Percentiles rank a stretch among this genome's conserved stretches.
Conservation (phyloP, 352 stramenopile species). For the Phytophthora syringae region DNA sequence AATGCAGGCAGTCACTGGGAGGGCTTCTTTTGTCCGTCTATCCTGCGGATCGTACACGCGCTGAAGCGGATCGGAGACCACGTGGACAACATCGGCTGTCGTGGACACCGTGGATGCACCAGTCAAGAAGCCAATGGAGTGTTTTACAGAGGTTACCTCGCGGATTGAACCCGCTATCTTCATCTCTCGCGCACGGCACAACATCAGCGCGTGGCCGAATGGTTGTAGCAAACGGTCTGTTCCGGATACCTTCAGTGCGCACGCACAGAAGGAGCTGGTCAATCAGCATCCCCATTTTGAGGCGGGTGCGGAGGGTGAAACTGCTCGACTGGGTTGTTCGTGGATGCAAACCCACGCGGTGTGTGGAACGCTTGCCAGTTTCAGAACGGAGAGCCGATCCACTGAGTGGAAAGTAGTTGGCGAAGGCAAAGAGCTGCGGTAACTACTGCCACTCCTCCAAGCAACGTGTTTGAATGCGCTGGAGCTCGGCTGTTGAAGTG, state of each 20-base stretch:
- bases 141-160: not conserved
- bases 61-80: not conserved
- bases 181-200: constrained; percentile 7
- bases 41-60: not conserved
- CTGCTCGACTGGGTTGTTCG: constrained; percentile 9
- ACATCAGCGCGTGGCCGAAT: not conserved
- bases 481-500: not conserved
- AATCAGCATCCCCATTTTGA: constrained; percentile 7
- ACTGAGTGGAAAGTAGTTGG: not conserved
- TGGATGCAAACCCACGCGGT: not conserved
- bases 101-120: too few species aligned
- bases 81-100: not conserved
- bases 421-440: not conserved
- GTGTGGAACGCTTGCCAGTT: constrained; percentile 3
- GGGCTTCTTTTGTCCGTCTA: not conserved
- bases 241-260: not conserved
- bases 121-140: constrained; percentile 7
- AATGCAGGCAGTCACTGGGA: not conserved
- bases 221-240: not conserved
- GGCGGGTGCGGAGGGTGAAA: not conserved
- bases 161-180: not conserved
- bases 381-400: not conserved
- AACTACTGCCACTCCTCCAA: not conserved
- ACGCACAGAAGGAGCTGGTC: constrained; percentile 6
- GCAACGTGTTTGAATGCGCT: not conserved